Evolutionary conservation across 352 stramenopile genomes (phyloP), one percentile per base, ranked within the genome.

Genomic region (Phytopythium litorale): DNA sequence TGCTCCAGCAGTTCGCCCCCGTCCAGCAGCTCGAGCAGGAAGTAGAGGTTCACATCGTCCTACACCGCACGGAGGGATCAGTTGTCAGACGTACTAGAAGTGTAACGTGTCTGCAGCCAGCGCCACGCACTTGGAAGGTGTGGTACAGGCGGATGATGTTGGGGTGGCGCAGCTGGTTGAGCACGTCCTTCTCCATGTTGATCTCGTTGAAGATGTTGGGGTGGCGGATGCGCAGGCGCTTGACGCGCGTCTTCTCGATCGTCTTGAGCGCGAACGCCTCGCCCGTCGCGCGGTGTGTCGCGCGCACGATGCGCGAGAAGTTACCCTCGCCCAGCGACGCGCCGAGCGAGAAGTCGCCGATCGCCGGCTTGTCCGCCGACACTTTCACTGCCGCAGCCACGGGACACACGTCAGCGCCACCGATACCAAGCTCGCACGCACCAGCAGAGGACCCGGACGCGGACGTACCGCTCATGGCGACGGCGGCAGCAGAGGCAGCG

Each of bases 131-230:
- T 74, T 99, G 94, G 78, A 99, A 99, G 13, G 97, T 97, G 60
- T 98, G 89, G 73, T 98, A 98, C 51, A 98, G 81, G 15, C 82
- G 73, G 43, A 99, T 88, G 68, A 99, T 91, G 70, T 96, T 96
- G 12, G 92, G 83, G 65, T 98, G 94, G 50, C 72, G 73, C 56
- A 96, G 75, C 55, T 70, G 76, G 66, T 94, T 96, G 32, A 97
- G 87, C 64, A 98, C 92, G 23, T 97, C 76, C 70, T 97, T 96
- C 79, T 99, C 97, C 96, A 99, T 99, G 52, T 96, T 81, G 67
- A 99, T 98, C 78, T 99, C 97, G 75, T 99, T 99, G 72, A 97
- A 96, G 13, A 99, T 96, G 71, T 99, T 99, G 43, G 92, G 91
- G 76, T 99, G 97, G 62, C 98, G 92, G 43, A 92, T 71, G 64